phyloP scores from a whole-genome alignment of 345 rosid genomes.

The Brassica juncea region DNA sequence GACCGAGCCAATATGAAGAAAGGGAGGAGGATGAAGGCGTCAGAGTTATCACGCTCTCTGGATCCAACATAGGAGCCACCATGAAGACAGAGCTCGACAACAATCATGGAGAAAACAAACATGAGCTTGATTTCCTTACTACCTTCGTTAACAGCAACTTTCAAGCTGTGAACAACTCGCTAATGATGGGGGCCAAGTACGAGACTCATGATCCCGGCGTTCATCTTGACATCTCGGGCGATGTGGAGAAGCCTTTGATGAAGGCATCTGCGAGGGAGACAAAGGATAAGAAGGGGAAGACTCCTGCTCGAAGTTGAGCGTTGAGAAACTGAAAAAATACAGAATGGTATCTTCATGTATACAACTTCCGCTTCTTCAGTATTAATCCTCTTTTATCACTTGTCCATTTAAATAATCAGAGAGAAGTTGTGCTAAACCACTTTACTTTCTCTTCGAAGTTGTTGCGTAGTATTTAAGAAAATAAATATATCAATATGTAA shows the following conservation, averaged over 20 bases:
- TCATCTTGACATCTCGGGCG: conserved; percentile 64
- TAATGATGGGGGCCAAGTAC: conserved; percentile 68
- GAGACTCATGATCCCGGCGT: conserved; percentile 83
- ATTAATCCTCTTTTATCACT: background rate
- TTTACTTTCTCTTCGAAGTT: conserved; percentile 21
- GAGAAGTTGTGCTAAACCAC: conserved; percentile 25
- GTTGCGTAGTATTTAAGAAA: conserved; percentile 13
- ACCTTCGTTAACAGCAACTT: conserved; percentile 84
- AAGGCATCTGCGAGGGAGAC: conserved; percentile 5
- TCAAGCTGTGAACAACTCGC: conserved; percentile 86
- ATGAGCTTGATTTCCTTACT: conserved; percentile 46
- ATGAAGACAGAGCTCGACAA: conserved; percentile 68
- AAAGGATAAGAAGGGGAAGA: conserved; percentile 31
- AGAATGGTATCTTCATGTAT: conserved; percentile 10
- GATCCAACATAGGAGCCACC: conserved; percentile 76
- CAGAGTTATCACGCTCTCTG: conserved; percentile 71
- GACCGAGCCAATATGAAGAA: conserved; percentile 43
- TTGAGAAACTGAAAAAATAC: conserved; percentile 23
- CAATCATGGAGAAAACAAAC: conserved; percentile 30
- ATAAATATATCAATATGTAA: conserved; percentile 11
- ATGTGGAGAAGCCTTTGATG: conserved; percentile 40
- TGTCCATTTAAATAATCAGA: conserved; percentile 33
- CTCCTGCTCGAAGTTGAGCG: conserved; percentile 17
- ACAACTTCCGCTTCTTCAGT: background rate
- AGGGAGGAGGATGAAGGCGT: conserved; percentile 46